Conservation (phyloP, 139 green algal species). For the Closterium sp. region DNA sequence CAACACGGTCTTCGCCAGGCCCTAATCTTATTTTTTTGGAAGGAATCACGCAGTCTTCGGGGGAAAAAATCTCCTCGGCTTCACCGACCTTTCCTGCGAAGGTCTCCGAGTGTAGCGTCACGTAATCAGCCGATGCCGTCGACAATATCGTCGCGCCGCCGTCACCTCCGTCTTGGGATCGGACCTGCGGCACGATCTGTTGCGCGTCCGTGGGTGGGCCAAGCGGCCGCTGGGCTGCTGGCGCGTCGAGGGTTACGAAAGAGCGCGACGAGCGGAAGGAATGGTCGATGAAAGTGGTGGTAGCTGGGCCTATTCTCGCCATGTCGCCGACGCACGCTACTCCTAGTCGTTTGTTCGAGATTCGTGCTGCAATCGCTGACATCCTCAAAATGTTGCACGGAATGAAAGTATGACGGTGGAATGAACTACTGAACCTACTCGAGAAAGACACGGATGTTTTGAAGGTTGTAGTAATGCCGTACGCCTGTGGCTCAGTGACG, state of each 20-base stretch:
- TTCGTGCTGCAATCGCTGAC: not conserved
- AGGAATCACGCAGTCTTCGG: not conserved
- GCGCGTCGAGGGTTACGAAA: not conserved
- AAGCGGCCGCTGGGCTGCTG: not conserved
- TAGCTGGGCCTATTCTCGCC: not conserved
- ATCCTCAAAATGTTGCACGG: not conserved
- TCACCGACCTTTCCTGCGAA: not conserved
- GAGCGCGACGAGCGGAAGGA: not conserved
- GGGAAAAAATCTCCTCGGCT: not conserved
- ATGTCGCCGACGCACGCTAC: not conserved
- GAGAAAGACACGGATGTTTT: too few relatives aligned
- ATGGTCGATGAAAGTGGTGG: not conserved
- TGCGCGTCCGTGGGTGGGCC: not conserved
- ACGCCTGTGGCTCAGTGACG: too few relatives aligned
- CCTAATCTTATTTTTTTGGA: not conserved
- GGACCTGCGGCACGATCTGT: not conserved
- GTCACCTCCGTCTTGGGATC: not conserved
- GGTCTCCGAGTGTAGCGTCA: not conserved
- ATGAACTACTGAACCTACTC: too few relatives aligned
- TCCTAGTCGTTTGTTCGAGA: not conserved
- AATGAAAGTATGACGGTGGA: too few relatives aligned
- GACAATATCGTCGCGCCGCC: not conserved
- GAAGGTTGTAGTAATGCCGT: too few relatives aligned
- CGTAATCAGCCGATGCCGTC: not conserved
- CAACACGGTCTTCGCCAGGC: not conserved